Evolutionary conservation across 257 asterid species (phyloP), one percentile per base, ranked within the genome.

Genomic region (Ligustrum vulgare): DNA sequence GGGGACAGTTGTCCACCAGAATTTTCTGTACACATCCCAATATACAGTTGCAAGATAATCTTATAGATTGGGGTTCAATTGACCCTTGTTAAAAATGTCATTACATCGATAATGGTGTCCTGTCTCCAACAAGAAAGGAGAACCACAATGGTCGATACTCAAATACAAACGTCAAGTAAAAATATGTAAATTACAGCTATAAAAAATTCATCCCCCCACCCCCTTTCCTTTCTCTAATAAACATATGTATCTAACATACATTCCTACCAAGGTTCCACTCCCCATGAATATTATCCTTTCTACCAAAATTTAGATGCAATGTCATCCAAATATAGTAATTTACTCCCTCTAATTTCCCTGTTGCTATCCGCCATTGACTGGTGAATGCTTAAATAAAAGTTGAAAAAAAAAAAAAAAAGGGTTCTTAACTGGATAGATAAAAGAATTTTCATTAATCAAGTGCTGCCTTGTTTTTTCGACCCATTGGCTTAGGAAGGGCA

Each of bases 401-500:
- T 37, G 56, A 68, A 37, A n/a, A 15, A 68, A 5, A 68, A 22
- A 34, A 68, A 37, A n/a, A 15, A 68, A n/a, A 68, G 2, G 37
- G 22, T 13, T 31, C 34, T 16, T 11, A 68, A n/a, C 37, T 5
- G 20, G 39, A 28, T 20, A 32, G 73, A 41, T 13, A 5, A 69
- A 39, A 69, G 33, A 25, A 41, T 37, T 69, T 28, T 23, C 5
- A 70, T 33, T 70, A 70, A 45, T 41, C 73, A 28, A 70, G 63
- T n/a, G 73, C 37, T 43, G 73, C 39, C 25, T 70, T 70, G 73
- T 25, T 43, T 70, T 13, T 45, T 25, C 62, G 63, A 16, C 73
- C 62, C 54, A 37, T 37, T n/a, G 54, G 93, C 79, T 82, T 90
- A 28, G 90, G 89, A 71, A 92, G 79, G 33, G 91, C 88, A 75